Evolutionary conservation across 2,329 filamentous ascomycete genomes (phyloP).

Genomic region (Nigrograna mackinnonii): DNA sequence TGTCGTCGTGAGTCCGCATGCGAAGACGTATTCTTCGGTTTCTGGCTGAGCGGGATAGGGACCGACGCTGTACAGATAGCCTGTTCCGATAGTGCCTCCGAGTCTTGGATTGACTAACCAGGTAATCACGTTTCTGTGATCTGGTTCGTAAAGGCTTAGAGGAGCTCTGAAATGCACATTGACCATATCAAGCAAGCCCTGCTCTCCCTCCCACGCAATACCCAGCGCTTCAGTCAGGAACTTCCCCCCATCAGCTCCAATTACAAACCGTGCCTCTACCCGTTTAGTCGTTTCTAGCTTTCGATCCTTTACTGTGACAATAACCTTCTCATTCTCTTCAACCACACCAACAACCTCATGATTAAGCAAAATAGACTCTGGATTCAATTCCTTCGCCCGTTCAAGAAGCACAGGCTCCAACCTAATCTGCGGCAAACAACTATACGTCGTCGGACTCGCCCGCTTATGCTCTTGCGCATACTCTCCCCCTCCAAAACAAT

Average conservation of each 20-base stretch:
- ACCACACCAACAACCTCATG: background rate
- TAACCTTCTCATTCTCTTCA: background rate
- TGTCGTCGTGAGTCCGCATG: background rate
- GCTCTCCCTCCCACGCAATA: background rate
- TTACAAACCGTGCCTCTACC: background rate
- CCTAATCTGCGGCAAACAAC: background rate
- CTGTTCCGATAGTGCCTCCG: slow-evolving; percentile 36
- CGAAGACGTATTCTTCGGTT: background rate
- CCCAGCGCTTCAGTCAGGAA: background rate
- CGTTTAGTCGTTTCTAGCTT: background rate
- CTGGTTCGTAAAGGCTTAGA: slow-evolving; percentile 6
- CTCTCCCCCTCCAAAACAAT: background rate
- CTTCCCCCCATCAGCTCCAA: background rate
- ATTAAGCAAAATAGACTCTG: background rate
- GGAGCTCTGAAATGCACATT: background rate
- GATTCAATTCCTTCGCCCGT: background rate
- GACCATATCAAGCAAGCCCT: background rate
- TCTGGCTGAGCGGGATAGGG: slow-evolving; percentile 28
- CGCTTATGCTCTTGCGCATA: background rate
- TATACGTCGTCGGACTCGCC: background rate
- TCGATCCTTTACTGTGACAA: background rate
- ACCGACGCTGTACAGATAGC: slow-evolving; percentile 40
- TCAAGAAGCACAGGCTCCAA: background rate
- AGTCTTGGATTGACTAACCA: slow-evolving; percentile 40
- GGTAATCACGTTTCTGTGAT: slow-evolving; percentile 35